Base-by-base conservation (phyloP, 768 basidiomycete genomes). In the Podaxis sp. region DNA sequence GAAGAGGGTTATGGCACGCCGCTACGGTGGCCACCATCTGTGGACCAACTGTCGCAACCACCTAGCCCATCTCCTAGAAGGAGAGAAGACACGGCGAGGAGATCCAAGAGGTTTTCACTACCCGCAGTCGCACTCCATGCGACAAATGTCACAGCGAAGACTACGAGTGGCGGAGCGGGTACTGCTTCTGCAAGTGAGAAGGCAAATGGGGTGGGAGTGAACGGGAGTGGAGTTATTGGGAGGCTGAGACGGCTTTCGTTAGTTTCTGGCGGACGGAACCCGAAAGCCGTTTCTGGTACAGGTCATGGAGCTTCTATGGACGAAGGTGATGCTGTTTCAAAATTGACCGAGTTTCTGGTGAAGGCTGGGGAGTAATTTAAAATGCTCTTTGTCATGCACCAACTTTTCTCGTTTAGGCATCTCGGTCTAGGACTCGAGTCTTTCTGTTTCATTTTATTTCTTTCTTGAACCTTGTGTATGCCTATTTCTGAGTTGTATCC, bases 61-160 rank as follows among this genome's bases (percentile, higher is more conserved):
- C 66, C 69, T 6, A 57, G 65, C 25, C 69, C 73, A 6, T 71
- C 71, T 0, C 70, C 72, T 5, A 68, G 66, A 57, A 64, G 77
- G 61, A 77, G 69, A 65, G 89, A 89, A 68, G 81, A 89, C 62
- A 89, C 88, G 0, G 81, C 79, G 47, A 74, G 87, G 64, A 71
- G 84, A 66, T 77, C 76, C 66, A 89, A 90, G 68, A 81, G 89
- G 40, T 91, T 91, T 66, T 91, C 91, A 52, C 62, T 89, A 53
- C 89, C 90, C 50, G 88, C 88, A n/a, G 77, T 93, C 38, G 89
- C 87, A 38, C 64, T 92, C 70, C 89, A 91, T 64, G 85, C 85
- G 32, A 84, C 85, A 32, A 84, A 82, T 16, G 89, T 92, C 13
- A 88, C 85, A 28, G 82, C 87, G 21, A 79, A 83, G 18, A 81